A percentile compares a stretch with the other conserved stretches of the same genome.
phyloP scores from a whole-genome alignment of 2,329 filamentous ascomycete species.

The Xylaria hypoxylon region DNA sequence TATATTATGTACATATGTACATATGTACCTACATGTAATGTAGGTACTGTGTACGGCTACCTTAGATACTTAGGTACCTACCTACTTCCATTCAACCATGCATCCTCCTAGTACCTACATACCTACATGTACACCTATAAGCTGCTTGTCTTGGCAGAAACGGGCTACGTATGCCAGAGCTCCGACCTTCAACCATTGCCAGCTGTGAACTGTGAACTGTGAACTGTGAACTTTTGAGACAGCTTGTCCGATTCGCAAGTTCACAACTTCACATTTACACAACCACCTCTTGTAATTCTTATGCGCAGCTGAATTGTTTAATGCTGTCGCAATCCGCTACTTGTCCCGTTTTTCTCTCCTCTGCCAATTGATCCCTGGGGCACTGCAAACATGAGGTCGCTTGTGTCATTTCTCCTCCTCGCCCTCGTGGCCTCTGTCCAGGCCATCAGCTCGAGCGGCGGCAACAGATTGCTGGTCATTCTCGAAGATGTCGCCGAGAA shows the following conservation, averaged over 20 bases:
- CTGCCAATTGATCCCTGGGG: conserved; percentile 37
- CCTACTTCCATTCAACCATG: background rate
- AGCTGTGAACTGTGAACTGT: conserved; percentile 7
- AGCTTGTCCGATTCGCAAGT: conserved; percentile 36
- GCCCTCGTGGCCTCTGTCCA: conserved; percentile 74
- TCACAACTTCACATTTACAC: conserved; percentile 11
- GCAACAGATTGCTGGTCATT: conserved; percentile 84
- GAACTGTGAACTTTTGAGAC: conserved; percentile 38
- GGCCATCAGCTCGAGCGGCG: conserved; percentile 84
- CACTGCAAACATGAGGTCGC: conserved; percentile 74
- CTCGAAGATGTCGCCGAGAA: conserved; percentile 86
- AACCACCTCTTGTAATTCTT: conserved; percentile 27
- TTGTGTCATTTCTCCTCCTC: conserved; percentile 76
- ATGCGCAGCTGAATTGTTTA: conserved; percentile 42
- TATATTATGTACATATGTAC: no score
- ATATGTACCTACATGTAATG: no score
- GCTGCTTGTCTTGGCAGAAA: conserved; percentile 47
- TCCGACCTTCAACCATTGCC: conserved; percentile 28
- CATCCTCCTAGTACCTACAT: no score
- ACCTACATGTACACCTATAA: no score
- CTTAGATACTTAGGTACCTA: background rate
- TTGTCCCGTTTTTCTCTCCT: conserved; percentile 32
- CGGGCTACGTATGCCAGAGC: conserved; percentile 51
- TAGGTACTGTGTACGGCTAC: no score
- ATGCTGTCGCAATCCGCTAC: conserved; percentile 38